These are phyloP conservation scores for Talaromyces thailandensis DNA, from an alignment of 495 filamentous ascomycete genomes.

Conservation along the genomic window DNA sequence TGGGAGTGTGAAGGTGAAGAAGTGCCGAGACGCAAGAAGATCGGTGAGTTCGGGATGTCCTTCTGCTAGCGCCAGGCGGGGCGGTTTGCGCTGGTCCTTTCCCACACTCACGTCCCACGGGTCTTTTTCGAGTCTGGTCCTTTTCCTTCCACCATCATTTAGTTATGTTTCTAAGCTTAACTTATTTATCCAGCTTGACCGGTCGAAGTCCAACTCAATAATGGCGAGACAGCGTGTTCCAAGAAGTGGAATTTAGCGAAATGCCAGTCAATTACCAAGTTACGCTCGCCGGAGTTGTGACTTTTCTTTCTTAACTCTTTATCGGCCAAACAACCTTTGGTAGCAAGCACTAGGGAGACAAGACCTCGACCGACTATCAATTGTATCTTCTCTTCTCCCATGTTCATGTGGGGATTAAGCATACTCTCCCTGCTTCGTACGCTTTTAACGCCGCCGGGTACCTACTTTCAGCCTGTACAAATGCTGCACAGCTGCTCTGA, in stretches of 20 bases:
- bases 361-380: neutral
- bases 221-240: neutral
- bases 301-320: neutral
- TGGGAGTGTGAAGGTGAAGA: conserved; percentile 20
- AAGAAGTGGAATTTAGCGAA: neutral
- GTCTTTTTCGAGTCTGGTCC: neutral
- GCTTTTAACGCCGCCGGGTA: neutral
- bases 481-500: neutral
- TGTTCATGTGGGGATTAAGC: neutral
- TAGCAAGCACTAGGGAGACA: too few species aligned
- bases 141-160: too few species aligned
- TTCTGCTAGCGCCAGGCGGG: neutral
- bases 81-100: neutral
- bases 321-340: neutral
- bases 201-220: too few species aligned
- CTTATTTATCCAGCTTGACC: neutral
- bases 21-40: conserved; percentile 1
- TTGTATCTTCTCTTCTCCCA: neutral
- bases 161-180: neutral
- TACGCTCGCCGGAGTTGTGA: neutral
- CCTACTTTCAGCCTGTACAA: neutral
- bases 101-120: neutral
- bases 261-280: neutral
- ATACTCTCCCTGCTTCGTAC: neutral
- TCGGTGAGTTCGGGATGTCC: conserved; percentile 2